Conservation (phyloP, 2,329 filamentous ascomycete species). For the Pseudogymnoascus verrucosus region DNA sequence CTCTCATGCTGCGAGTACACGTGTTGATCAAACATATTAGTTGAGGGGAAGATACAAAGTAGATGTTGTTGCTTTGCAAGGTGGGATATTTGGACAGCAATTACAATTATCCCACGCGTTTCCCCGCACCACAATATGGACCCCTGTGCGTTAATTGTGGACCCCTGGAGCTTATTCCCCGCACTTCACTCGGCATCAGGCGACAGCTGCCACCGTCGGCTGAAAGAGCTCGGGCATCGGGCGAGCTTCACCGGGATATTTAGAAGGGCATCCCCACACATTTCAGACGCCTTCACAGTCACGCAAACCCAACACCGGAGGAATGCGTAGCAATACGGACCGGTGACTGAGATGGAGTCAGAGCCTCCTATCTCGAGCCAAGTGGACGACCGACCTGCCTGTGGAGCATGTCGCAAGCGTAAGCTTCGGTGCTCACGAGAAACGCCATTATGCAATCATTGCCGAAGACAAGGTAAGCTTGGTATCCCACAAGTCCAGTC, state of each 20-base stretch:
- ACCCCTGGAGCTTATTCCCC: neutral
- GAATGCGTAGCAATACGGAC: neutral
- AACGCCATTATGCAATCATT: constrained; percentile 17
- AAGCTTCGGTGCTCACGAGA: constrained; percentile 20
- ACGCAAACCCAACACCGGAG: neutral
- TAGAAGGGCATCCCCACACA: neutral
- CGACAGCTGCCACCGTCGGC: neutral
- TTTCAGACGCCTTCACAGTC: neutral
- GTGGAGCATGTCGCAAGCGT: constrained; percentile 17
- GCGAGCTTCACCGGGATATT: neutral
- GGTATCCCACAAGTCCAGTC: neutral
- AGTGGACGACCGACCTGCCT: constrained; percentile 13
- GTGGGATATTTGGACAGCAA: neutral
- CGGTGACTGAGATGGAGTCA: neutral
- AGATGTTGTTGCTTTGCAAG: neutral
- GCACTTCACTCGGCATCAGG: constrained; percentile 1
- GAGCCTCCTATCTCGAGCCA: neutral
- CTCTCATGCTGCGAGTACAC: neutral
- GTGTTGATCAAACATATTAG: neutral
- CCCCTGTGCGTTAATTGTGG: neutral
- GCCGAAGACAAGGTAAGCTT: constrained; percentile 10
- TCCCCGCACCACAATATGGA: neutral
- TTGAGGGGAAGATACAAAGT: neutral
- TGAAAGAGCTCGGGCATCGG: constrained; percentile 6
- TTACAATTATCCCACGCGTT: neutral